These are phyloP conservation scores for Cyberlindnera petersonii DNA, from an alignment of 805 yeast species.

Conservation along the genomic window DNA sequence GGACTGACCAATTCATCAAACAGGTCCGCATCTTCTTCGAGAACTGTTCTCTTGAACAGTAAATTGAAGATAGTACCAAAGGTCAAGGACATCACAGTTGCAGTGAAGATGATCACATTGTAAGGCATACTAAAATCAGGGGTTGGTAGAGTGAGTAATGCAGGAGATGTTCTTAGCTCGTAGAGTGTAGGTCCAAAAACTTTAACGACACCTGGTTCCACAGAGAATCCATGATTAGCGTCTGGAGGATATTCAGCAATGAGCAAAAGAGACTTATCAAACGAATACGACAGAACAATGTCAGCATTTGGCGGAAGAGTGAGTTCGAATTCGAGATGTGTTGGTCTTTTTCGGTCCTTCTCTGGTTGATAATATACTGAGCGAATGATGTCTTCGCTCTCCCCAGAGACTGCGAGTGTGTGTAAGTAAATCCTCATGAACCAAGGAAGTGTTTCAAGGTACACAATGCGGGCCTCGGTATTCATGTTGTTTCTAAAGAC, in stretches of 20 bases:
- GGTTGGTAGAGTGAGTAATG: constrained; percentile 82
- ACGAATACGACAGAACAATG: constrained; percentile 63
- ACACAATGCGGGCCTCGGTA: constrained; percentile 47
- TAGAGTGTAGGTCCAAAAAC: constrained; percentile 44
- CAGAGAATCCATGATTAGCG: constrained; percentile 95
- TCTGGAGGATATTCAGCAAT: constrained; percentile 98
- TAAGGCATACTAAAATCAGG: constrained; percentile 99
- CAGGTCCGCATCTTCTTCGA: constrained; percentile 55
- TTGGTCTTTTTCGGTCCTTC: constrained; percentile 72
- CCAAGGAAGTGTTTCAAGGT: constrained; percentile 90
- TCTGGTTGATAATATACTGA: constrained; percentile 70
- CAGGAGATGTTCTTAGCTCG: constrained; percentile 76
- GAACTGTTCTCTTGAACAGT: constrained; percentile 65
- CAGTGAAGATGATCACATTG: constrained; percentile 89
- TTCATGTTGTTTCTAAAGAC: constrained; percentile 66
- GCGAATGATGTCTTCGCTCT: constrained; percentile 37
- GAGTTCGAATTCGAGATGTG: constrained; percentile 71
- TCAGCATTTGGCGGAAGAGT: constrained; percentile 60
- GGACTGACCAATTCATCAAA: constrained; percentile 18
- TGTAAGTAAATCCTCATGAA: constrained; percentile 80
- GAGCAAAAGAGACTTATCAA: constrained; percentile 81
- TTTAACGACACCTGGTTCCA: constrained; percentile 83
- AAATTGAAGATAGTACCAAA: constrained; percentile 85
- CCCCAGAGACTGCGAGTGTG: constrained; percentile 42
- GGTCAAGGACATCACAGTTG: constrained; percentile 88